A percentile compares a stretch with the other conserved stretches of the same genome.
Evolutionary conservation across 768 basidiomycete genomes (phyloP).

Genomic region (Lepiota subincarnata): DNA sequence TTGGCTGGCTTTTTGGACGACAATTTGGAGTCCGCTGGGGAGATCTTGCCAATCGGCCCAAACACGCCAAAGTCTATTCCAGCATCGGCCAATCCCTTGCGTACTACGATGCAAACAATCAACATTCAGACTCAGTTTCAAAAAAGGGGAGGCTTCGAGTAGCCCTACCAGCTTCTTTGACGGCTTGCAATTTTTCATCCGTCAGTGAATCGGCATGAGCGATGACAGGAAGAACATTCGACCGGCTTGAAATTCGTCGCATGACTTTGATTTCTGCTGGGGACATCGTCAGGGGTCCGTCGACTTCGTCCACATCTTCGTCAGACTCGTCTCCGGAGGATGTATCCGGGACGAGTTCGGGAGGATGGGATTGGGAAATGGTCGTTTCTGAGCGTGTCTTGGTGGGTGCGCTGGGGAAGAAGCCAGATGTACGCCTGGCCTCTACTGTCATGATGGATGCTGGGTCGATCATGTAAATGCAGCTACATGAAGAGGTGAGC

Average conservation of each 20-base stretch:
- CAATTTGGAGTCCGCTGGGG: conserved; percentile 18
- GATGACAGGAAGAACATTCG: conserved; percentile 80
- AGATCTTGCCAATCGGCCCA: conserved; percentile 31
- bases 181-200: conserved; percentile 63
- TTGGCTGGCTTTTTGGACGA: conserved; percentile 33
- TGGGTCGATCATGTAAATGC: conserved; percentile 85
- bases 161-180: conserved; percentile 59
- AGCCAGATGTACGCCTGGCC: conserved; percentile 36
- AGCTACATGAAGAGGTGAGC: conserved; percentile 37
- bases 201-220: conserved; percentile 81
- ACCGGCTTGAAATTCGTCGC: conserved; percentile 64
- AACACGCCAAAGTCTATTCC: conserved; percentile 79
- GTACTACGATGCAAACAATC: conserved; percentile 34
- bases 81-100: conserved; percentile 58
- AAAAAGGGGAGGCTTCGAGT: background rate
- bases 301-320: conserved; percentile 45
- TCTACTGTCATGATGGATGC: conserved; percentile 56
- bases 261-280: conserved; percentile 79
- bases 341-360: conserved; percentile 53
- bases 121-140: background rate
- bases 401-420: conserved; percentile 36
- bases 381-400: conserved; percentile 67
- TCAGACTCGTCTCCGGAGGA: conserved; percentile 42
- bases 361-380: conserved; percentile 47
- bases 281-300: conserved; percentile 58